Percentiles rank a stretch among this genome's conserved stretches.
These are phyloP conservation scores for Petunia hybrid DNA, from an alignment of 305 asterid species.

Conservation along the genomic window DNA sequence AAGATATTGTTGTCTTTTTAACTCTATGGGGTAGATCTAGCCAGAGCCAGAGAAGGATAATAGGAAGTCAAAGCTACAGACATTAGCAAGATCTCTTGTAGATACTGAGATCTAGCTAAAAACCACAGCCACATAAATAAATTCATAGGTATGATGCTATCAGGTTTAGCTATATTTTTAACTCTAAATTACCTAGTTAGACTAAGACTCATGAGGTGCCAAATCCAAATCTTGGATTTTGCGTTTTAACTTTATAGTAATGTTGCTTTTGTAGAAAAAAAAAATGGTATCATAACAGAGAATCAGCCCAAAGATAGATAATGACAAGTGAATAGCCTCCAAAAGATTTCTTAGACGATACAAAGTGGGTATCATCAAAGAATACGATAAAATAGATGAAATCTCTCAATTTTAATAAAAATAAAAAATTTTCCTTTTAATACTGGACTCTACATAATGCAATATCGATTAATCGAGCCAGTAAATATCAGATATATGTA, in stretches of 20 bases:
- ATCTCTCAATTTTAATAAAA: no score
- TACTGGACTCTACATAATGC: no score
- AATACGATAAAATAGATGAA: no score
- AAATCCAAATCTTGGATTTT: constrained; percentile 21
- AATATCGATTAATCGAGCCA: no score
- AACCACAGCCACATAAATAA: background rate
- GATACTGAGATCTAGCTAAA: background rate
- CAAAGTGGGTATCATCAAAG: no score
- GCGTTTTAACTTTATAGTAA: constrained; percentile 6
- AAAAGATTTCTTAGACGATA: background rate
- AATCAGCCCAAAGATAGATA: constrained; percentile 1
- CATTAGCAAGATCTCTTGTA: constrained; percentile 1
- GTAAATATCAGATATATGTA: no score
- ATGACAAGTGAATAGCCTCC: constrained; percentile 23
- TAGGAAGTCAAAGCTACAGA: background rate
- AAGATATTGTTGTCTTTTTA: background rate
- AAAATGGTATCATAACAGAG: constrained; percentile 7
- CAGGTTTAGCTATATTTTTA: background rate
- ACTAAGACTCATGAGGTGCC: background rate
- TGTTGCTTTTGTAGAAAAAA: constrained; percentile 21
- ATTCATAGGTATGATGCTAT: background rate
- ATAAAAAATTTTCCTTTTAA: no score
- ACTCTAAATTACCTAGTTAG: background rate
- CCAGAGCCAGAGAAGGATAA: background rate
- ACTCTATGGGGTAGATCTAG: background rate